Percentiles rank a stretch among this genome's conserved stretches.
phyloP scores from a whole-genome alignment of 805 yeast species.

The Wickerhamomyces sydowiorum region DNA sequence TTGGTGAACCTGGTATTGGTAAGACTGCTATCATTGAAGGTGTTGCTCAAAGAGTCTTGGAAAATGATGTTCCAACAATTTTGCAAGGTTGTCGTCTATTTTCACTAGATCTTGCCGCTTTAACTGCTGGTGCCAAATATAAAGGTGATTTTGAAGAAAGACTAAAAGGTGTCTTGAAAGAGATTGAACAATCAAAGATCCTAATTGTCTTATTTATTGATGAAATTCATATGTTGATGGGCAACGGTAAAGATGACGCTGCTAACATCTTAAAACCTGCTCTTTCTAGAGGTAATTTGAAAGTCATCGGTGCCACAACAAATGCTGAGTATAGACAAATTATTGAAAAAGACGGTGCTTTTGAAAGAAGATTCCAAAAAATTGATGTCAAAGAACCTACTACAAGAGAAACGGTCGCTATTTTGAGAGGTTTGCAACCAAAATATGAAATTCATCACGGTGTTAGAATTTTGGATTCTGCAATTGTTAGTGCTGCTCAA shows the following conservation, averaged over 20 bases:
- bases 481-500: constrained; percentile 90
- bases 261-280: constrained; percentile 96
- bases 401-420: constrained; percentile 88
- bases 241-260: constrained; percentile 96
- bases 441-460: constrained; percentile 97
- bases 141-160: constrained; percentile 99
- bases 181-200: constrained; percentile 80
- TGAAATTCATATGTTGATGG: constrained; percentile 99
- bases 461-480: constrained; percentile 91
- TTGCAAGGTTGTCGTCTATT: constrained; percentile 75
- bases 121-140: constrained; percentile 97
- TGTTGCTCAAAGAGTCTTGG: constrained; percentile 94
- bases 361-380: constrained; percentile 97
- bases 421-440: constrained; percentile 91
- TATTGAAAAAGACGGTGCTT: constrained; percentile 96
- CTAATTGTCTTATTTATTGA: constrained; percentile 90
- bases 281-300: constrained; percentile 92
- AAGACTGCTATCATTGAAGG: constrained; percentile 98
- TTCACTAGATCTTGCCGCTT: constrained; percentile 90
- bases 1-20: constrained; percentile 99
- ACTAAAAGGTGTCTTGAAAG: constrained; percentile 92
- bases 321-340: constrained; percentile 89
- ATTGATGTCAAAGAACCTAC: constrained; percentile 95
- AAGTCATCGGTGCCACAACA: constrained; percentile 98
- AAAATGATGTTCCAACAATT: constrained; percentile 90